These are phyloP conservation scores for Hortaea sp. DNA, from an alignment of 2,329 filamentous ascomycete genomes.

Conservation along the genomic window DNA sequence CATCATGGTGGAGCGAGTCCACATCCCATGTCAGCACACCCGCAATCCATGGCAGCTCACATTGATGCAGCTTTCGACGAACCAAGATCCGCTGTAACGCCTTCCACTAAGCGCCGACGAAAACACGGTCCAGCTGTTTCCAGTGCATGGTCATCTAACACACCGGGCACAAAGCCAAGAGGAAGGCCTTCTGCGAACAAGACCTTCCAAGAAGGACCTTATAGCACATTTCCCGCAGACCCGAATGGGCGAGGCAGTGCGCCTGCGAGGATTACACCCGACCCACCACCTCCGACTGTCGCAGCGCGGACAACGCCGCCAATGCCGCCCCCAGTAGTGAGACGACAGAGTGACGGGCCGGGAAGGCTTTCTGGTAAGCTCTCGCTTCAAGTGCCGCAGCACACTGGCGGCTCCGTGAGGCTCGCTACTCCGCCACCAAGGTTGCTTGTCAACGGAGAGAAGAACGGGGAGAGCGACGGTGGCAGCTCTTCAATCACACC, in stretches of 20 bases:
- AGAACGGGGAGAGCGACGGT: constrained; percentile 13
- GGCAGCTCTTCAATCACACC: constrained; percentile 13
- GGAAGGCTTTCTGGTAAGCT: constrained; percentile 40
- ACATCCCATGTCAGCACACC: constrained; percentile 71
- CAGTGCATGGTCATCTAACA: constrained; percentile 70
- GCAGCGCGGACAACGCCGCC: constrained; percentile 42
- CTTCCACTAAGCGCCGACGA: constrained; percentile 42
- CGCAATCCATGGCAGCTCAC: constrained; percentile 39
- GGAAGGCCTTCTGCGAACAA: constrained; percentile 71
- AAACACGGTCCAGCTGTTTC: constrained; percentile 80
- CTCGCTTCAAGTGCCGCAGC: constrained; percentile 54
- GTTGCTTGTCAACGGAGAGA: constrained; percentile 44
- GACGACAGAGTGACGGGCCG: constrained; percentile 13
- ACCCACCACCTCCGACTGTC: constrained; percentile 1
- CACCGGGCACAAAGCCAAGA: constrained; percentile 59
- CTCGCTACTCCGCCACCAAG: constrained; percentile 50
- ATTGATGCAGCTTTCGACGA: constrained; percentile 44
- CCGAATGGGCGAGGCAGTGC: constrained; percentile 26
- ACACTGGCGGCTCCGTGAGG: constrained; percentile 50
- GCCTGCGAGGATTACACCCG: constrained; percentile 29
- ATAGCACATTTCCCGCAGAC: constrained; percentile 58
- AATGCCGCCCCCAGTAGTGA: constrained; percentile 33
- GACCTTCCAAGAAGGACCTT: constrained; percentile 55
- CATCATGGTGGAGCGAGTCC: constrained; percentile 31
- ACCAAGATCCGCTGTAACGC: constrained; percentile 64